Percentiles rank a stretch among this genome's conserved stretches.
These are phyloP conservation scores for Teunomyces tritomae DNA, from an alignment of 805 yeast species.

Conservation along the genomic window DNA sequence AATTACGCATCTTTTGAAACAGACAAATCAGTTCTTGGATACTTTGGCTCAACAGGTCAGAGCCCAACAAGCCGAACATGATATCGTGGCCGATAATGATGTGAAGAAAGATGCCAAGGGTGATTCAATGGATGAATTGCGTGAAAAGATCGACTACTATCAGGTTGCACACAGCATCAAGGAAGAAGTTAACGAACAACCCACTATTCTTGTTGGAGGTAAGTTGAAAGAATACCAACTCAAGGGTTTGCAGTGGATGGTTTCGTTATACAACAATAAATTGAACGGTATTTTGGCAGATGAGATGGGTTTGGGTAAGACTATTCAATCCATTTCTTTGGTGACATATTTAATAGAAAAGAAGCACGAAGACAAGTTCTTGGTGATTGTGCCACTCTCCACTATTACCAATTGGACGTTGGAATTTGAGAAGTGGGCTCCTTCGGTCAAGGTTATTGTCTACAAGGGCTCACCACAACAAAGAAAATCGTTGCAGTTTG, in stretches of 20 bases:
- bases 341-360: constrained; percentile 67
- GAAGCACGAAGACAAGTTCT: constrained; percentile 67
- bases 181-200: constrained; percentile 66
- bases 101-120: constrained; percentile 31
- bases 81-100: constrained; percentile 31
- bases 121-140: constrained; percentile 48
- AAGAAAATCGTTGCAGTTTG: constrained; percentile 63
- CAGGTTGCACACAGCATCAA: constrained; percentile 76
- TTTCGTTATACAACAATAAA: constrained; percentile 57
- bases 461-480: constrained; percentile 77
- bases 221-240: constrained; percentile 72
- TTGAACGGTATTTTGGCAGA: constrained; percentile 65
- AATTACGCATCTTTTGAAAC: constrained; percentile 78
- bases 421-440: constrained; percentile 89
- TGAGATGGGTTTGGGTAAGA: constrained; percentile 68
- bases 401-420: constrained; percentile 83
- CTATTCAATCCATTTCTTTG: constrained; percentile 75
- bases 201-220: constrained; percentile 72
- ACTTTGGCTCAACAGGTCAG: constrained; percentile 76
- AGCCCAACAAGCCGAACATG: constrained; percentile 63
- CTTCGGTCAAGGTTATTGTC: constrained; percentile 64
- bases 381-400: constrained; percentile 80
- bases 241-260: constrained; percentile 68
- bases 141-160: constrained; percentile 73
- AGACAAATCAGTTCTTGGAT: constrained; percentile 75